Base-by-base conservation (phyloP, 768 basidiomycete species). In the Kwoniella botswanensis region DNA sequence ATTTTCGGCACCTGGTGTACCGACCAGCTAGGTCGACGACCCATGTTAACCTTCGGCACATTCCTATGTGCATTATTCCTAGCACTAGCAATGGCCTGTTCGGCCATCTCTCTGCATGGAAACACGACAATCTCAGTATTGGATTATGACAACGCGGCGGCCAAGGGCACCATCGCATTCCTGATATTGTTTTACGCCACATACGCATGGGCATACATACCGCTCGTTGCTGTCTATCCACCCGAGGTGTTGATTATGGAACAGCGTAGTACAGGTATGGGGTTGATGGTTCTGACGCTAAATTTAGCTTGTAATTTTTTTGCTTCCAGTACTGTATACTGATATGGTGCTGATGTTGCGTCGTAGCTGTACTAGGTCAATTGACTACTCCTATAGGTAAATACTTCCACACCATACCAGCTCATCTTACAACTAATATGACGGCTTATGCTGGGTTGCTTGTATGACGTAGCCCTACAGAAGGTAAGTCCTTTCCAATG, bases 241-340 rank as follows among this genome's bases (percentile, higher is more conserved):
- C 59, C 68, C 3, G 77, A 78, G 59, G 70, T 71, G n/a, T 50
- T 76, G 42, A 63, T 67, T 29, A 74, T 67, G 46, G 74, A 76
- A 41, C 74, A 75, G 68, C 24, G 77, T 46, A 72, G 70, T 72
- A 74, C 74, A 9, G 77, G 77, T 3, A 72, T 76, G 71, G 77
- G 77, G 0, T 55, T 67, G 52, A 62, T 74, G 57, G 74, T 75
- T 17, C 61, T 78, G 56, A 64, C 53, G 4, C 24, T 71, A 7
- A 75, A 78, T 63, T 13, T 69, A 9, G 43, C 70, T 56, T 70
- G 77, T 78, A 54, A 72, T 74, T 72, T 5, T 4, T 22, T 10
- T 13, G 18, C 3, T 3, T 43, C 24, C 56, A 13, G 55, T 26
- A 22, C 22, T 53, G 44, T 22, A 52, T 22, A 22, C 42, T 67